A percentile compares a stretch with the other conserved stretches of the same genome.
phyloP scores from a whole-genome alignment of 106 monocot species.

The Dioscorea dumetorum region DNA sequence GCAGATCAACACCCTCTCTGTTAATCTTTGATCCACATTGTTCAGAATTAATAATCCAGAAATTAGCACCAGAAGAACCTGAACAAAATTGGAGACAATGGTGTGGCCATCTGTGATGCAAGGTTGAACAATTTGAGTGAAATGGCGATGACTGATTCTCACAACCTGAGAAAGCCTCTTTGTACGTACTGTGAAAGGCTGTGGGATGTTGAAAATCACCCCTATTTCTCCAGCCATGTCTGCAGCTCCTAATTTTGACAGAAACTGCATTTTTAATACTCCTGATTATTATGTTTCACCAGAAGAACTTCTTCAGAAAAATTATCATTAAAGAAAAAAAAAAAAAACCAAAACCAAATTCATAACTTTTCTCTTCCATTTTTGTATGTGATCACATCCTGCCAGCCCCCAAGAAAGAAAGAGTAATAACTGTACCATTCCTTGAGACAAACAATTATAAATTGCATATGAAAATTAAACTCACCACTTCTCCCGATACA shows the following conservation, averaged over 20 bases:
- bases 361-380: constrained; percentile 55
- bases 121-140: constrained; percentile 39
- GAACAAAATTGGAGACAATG: constrained; percentile 41
- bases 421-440: neutral
- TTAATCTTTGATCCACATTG: neutral
- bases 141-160: constrained; percentile 43
- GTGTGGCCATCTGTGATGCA: constrained; percentile 27
- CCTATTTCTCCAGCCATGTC: constrained; percentile 58
- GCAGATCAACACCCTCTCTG: neutral
- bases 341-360: neutral
- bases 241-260: constrained; percentile 27
- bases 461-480: neutral
- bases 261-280: constrained; percentile 21
- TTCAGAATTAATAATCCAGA: neutral
- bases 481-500: constrained; percentile 52
- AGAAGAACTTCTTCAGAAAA: neutral
- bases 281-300: neutral
- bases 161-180: constrained; percentile 57
- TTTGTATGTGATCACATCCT: constrained; percentile 43
- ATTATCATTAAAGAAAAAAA: neutral
- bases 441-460: neutral
- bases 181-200: constrained; percentile 66
- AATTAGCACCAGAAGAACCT: constrained; percentile 20
- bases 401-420: neutral
- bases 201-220: constrained; percentile 68